Base-by-base conservation (phyloP, 345 rosid genomes). In the Zanthoxylum bungeanum region DNA sequence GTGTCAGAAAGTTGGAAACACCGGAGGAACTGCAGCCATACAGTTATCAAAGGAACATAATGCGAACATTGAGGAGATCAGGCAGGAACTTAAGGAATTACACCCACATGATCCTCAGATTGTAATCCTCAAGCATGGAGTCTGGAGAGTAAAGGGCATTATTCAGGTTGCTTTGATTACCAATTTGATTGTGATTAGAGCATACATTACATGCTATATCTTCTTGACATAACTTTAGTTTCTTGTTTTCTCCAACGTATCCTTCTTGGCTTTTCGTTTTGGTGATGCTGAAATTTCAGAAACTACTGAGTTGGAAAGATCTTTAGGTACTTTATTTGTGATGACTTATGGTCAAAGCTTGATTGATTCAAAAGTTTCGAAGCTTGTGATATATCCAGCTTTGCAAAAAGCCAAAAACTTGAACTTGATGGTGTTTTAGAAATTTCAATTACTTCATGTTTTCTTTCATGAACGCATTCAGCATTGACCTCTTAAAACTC, bases 91-190 rank as follows among this genome's bases (percentile, higher is more conserved):
- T 34, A 86, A 78, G 82, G 94, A 85, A 63, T 80, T 83, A 24
- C 97, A 91, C 77, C 97, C 97, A 30, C 72, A 84, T 84, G 98
- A 94, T 79, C 90, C 97, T 0, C 89, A 91, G 73, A 90, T 91
- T 25, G 97, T 91, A 71, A 89, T 88, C 68, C 87, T 82, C 44
- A 91, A 69, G 80, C 97, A 87, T 79, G 98, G 97, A 66, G 93
- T 88, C 72, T 94, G 98, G 97, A 87, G 93, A 81, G 97, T 94
- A n/a, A 94, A 88, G 75, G 97, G 98, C 59, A 83, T 90, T 44
- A 94, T 94, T 77, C 98, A 94, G 97, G 97, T 90, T 64, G 21
- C 4, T 75, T 74, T 68, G 57, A 33, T 11, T 62, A 31, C 74
- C 37, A 37, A n/a, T 70, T 47, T 14, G 27, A 51, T 59, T 61